Conservation (phyloP, 345 rosid species). For the Populus pruinosa region DNA sequence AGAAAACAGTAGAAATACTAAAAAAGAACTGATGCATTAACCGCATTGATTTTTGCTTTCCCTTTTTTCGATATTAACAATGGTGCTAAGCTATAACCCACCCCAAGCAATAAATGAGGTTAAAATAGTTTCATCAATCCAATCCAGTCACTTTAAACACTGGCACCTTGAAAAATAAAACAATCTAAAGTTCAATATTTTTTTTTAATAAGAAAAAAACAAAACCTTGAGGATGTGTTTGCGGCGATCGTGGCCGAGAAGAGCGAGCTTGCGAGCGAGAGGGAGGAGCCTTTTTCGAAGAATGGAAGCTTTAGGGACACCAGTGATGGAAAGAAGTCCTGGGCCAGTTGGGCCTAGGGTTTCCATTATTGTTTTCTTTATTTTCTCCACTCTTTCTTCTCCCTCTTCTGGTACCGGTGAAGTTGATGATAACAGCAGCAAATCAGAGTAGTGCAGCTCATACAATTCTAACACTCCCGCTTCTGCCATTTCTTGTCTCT, state of each 20-base stretch:
- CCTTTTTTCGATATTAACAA: neutral
- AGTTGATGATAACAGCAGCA: constrained; percentile 33
- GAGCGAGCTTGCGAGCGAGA: constrained; percentile 62
- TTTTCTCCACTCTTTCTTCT: constrained; percentile 19
- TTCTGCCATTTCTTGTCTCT: neutral
- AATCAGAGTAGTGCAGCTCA: constrained; percentile 53
- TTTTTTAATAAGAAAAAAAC: neutral
- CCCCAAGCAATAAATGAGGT: neutral
- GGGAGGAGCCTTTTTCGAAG: constrained; percentile 68
- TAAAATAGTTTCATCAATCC: neutral
- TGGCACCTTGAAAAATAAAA: neutral
- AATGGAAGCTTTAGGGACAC: constrained; percentile 46
- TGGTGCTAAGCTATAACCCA: neutral
- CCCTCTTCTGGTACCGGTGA: constrained; percentile 25
- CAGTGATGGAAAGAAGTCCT: constrained; percentile 63
- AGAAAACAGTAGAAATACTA: neutral
- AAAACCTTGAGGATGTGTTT: constrained; percentile 62
- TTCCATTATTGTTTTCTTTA: constrained; percentile 50
- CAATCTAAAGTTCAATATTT: neutral
- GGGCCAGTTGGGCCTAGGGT: constrained; percentile 73
- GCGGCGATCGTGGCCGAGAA: constrained; percentile 51
- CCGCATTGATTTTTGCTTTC: neutral
- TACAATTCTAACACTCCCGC: constrained; percentile 47
- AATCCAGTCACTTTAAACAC: neutral
- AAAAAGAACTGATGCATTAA: neutral